Evolutionary conservation across 1,284 basidiomycete genomes (phyloP).

Genomic region (Flammula alnicola): DNA sequence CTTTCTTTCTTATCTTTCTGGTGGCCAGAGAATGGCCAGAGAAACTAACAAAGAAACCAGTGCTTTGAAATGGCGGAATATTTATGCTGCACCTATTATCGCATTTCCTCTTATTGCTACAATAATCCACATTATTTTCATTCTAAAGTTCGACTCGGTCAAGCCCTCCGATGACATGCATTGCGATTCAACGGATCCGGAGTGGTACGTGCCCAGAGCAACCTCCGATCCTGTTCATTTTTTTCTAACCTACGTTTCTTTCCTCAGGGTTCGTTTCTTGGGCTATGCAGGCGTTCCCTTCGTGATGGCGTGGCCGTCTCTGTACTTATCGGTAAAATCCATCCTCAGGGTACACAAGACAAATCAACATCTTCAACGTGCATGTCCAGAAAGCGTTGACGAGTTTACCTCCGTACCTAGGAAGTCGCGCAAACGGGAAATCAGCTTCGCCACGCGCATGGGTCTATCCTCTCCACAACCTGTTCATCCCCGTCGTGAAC

Average conservation of each 20-base stretch:
- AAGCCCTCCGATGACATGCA: slow-evolving; percentile 52
- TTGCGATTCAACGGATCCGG: slow-evolving; percentile 57
- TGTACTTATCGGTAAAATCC: slow-evolving; percentile 52
- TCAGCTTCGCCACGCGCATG: background rate
- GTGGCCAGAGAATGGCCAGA: too few relatives aligned
- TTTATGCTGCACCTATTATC: slow-evolving; percentile 46
- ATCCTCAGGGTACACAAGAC: slow-evolving; percentile 41
- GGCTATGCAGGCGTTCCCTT: slow-evolving; percentile 63
- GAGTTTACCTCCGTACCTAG: slow-evolving; percentile 13
- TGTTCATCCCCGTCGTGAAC: slow-evolving; percentile 18
- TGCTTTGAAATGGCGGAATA: slow-evolving; percentile 45
- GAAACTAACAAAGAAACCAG: too few relatives aligned
- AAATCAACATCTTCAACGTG: slow-evolving; percentile 41
- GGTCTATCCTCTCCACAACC: background rate
- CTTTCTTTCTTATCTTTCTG: too few relatives aligned
- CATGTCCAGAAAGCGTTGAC: slow-evolving; percentile 33
- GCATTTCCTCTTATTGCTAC: slow-evolving; percentile 53
- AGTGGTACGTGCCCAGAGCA: slow-evolving; percentile 47
- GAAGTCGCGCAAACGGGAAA: background rate
- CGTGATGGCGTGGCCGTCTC: slow-evolving; percentile 54
- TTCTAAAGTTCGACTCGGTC: slow-evolving; percentile 48
- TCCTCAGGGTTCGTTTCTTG: slow-evolving; percentile 59
- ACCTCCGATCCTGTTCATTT: background rate
- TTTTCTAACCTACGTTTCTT: background rate
- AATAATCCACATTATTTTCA: slow-evolving; percentile 45